Percentiles rank a stretch among this genome's conserved stretches.
phyloP scores from a whole-genome alignment of 768 basidiomycete species.

The Trametes gibbosa region DNA sequence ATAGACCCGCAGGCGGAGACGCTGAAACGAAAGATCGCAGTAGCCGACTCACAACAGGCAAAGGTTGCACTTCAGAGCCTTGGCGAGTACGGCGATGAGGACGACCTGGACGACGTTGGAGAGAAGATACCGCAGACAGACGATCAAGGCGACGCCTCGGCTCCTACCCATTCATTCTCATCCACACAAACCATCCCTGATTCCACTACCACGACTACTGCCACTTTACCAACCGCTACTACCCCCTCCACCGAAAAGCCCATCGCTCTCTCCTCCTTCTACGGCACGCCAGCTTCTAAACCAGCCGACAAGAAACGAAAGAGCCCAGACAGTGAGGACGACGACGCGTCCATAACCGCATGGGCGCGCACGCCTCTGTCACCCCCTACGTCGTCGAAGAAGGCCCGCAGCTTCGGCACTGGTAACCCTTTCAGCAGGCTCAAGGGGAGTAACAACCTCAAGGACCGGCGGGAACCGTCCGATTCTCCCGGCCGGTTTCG shows the following conservation, averaged over 20 bases:
- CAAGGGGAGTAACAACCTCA: slow-evolving; percentile 35
- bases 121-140: slow-evolving; percentile 27
- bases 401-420: slow-evolving; percentile 15
- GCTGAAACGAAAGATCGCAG: slow-evolving; percentile 54
- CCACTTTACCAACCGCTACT: slow-evolving; percentile 9
- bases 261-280: slow-evolving; percentile 39
- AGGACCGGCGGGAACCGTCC: slow-evolving; percentile 23
- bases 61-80: slow-evolving; percentile 39
- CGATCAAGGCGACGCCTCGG: background rate
- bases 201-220: background rate
- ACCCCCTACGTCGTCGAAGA: slow-evolving; percentile 10
- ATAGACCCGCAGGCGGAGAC: slow-evolving; percentile 52
- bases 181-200: background rate
- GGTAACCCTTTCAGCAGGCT: slow-evolving; percentile 37
- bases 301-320: slow-evolving; percentile 39
- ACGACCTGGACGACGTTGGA: slow-evolving; percentile 32
- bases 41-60: slow-evolving; percentile 26
- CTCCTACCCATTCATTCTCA: background rate
- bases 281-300: slow-evolving; percentile 27
- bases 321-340: slow-evolving; percentile 33
- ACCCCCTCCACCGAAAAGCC: slow-evolving; percentile 22
- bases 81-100: slow-evolving; percentile 40
- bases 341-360: slow-evolving; percentile 20
- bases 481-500: slow-evolving; percentile 28
- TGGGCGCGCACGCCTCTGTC: slow-evolving; percentile 23